Percentiles rank a stretch among this genome's conserved stretches.
Conservation (phyloP, 345 rosid genomes). For the Eucalyptus sp. region DNA sequence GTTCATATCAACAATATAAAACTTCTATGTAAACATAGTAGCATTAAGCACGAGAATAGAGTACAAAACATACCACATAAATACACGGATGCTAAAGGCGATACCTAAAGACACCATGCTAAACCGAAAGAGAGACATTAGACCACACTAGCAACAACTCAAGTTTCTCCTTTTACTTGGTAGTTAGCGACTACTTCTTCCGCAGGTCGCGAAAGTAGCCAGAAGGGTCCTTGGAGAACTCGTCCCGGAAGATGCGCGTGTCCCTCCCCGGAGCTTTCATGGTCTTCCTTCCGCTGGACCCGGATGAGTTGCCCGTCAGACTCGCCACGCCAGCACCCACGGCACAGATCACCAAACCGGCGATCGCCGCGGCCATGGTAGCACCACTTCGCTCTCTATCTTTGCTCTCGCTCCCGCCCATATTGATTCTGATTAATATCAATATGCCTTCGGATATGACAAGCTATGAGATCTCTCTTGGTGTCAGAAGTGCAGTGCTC, state of each 20-base stretch:
- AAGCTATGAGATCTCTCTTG: background rate
- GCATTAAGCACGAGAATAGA: background rate
- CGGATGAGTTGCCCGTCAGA: background rate
- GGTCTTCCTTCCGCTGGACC: background rate
- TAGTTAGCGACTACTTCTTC: background rate
- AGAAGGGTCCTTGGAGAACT: background rate
- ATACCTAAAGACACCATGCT: background rate
- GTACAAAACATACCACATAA: background rate
- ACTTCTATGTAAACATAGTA: background rate
- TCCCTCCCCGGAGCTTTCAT: constrained; percentile 8
- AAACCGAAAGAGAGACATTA: background rate
- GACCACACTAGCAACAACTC: background rate
- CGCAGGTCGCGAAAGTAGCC: background rate
- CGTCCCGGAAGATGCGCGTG: background rate
- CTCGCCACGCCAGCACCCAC: background rate
- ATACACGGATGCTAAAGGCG: background rate
- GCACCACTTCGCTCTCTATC: background rate
- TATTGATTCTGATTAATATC: background rate
- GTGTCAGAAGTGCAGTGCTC: background rate
- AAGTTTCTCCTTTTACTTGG: background rate
- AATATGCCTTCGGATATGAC: background rate
- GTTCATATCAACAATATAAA: background rate
- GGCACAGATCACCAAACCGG: background rate
- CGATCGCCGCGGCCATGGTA: background rate
- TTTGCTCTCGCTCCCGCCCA: background rate